phyloP scores from a whole-genome alignment of 2,329 filamentous ascomycete genomes.

The Claviceps pazoutovae region DNA sequence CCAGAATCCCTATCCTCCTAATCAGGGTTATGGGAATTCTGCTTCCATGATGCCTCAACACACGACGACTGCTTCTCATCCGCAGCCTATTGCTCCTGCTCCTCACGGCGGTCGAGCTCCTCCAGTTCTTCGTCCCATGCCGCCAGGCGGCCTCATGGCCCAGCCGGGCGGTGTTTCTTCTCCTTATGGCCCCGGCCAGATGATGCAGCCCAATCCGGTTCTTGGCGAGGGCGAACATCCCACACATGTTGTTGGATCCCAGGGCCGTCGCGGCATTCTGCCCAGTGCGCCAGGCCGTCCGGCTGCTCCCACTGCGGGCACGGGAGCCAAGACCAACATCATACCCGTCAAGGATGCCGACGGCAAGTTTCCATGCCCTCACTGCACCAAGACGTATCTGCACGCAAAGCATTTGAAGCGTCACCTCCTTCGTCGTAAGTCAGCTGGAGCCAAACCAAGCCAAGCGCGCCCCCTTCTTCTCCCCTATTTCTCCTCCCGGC shows the following conservation, averaged over 20 bases:
- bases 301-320: slow-evolving; percentile 57
- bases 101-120: slow-evolving; percentile 43
- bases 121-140: slow-evolving; percentile 55
- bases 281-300: slow-evolving; percentile 81
- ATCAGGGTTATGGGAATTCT: slow-evolving; percentile 41
- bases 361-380: slow-evolving; percentile 94
- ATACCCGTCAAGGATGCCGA: slow-evolving; percentile 93
- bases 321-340: slow-evolving; percentile 60
- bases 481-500: neutral
- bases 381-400: slow-evolving; percentile 96
- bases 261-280: slow-evolving; percentile 80
- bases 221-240: slow-evolving; percentile 49
- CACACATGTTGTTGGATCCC: slow-evolving; percentile 87
- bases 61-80: slow-evolving; percentile 53
- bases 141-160: slow-evolving; percentile 48
- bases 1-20: slow-evolving; percentile 39
- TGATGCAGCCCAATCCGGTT: slow-evolving; percentile 43
- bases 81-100: slow-evolving; percentile 63
- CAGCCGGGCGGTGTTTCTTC: slow-evolving; percentile 39
- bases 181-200: slow-evolving; percentile 44
- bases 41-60: slow-evolving; percentile 52
- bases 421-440: slow-evolving; percentile 90
- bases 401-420: slow-evolving; percentile 96
- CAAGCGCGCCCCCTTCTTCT: neutral
- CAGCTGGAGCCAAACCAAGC: neutral